Evolutionary conservation across 768 basidiomycete species (phyloP).

Genomic region (Sarcomyxa edulis): DNA sequence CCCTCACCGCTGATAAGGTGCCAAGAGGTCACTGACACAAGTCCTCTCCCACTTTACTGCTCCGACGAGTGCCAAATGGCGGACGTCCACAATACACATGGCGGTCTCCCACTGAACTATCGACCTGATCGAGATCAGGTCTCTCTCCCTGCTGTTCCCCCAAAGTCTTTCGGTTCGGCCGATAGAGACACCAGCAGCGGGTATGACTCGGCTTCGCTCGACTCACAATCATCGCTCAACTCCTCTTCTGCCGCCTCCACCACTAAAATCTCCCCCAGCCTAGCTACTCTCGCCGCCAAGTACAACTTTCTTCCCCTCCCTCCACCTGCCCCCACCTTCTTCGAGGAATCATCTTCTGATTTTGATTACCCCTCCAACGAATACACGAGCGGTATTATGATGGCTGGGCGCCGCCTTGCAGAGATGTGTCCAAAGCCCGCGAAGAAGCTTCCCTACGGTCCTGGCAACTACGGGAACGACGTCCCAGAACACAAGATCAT

Average conservation of each 20-base stretch:
- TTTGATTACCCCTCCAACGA: constrained; percentile 32
- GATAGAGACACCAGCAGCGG: too few species aligned
- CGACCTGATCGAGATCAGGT: constrained; percentile 40
- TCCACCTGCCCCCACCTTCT: constrained; percentile 39
- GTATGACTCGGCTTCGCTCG: constrained; percentile 32
- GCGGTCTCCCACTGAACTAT: constrained; percentile 39
- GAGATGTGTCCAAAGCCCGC: constrained; percentile 33
- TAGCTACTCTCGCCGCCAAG: constrained; percentile 25
- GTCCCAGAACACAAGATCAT: constrained; percentile 43
- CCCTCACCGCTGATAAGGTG: constrained; percentile 36
- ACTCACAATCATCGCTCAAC: constrained; percentile 20
- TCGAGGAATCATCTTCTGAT: constrained; percentile 19
- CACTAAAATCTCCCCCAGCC: constrained; percentile 22
- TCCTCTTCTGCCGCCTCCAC: constrained; percentile 28
- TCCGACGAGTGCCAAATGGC: constrained; percentile 68
- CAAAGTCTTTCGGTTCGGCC: constrained; percentile 31
- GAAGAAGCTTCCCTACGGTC: constrained; percentile 28
- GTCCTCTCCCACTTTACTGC: constrained; percentile 82
- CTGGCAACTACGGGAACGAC: constrained; percentile 22
- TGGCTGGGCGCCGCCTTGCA: constrained; percentile 59
- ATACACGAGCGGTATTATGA: constrained; percentile 62
- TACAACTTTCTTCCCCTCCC: constrained; percentile 51
- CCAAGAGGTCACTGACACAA: constrained; percentile 73
- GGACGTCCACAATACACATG: constrained; percentile 43
- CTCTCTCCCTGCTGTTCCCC: constrained; percentile 28